These are phyloP conservation scores for Tolypocladium capitatum DNA, from an alignment of 2,329 filamentous ascomycete genomes.

Conservation along the genomic window DNA sequence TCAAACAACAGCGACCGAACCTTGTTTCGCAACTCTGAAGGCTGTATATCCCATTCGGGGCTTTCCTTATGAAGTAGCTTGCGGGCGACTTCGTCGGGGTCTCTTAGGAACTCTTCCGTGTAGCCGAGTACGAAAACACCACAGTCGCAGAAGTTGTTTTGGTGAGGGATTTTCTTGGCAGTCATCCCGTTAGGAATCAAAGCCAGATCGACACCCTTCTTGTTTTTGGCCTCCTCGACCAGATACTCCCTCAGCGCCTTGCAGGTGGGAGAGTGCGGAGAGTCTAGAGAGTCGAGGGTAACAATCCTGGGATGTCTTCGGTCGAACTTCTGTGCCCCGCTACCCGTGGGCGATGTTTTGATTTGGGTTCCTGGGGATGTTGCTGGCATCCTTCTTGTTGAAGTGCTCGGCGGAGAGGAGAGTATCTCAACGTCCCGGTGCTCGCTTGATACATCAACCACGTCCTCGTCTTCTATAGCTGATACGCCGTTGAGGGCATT, in stretches of 20 bases:
- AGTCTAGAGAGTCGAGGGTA: slow-evolving; percentile 75
- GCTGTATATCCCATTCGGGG: slow-evolving; percentile 38
- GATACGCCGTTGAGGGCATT: slow-evolving; percentile 32
- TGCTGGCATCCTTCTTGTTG: not conserved
- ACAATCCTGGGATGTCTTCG: slow-evolving; percentile 57
- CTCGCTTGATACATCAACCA: slow-evolving; percentile 2
- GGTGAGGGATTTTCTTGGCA: slow-evolving; percentile 61
- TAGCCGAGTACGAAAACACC: slow-evolving; percentile 81
- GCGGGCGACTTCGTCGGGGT: slow-evolving; percentile 57
- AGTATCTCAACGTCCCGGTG: not conserved
- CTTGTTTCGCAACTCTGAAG: slow-evolving; percentile 44
- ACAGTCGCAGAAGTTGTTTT: slow-evolving; percentile 80
- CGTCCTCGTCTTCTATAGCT: slow-evolving; percentile 5
- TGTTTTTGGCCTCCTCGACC: slow-evolving; percentile 52
- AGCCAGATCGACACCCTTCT: slow-evolving; percentile 34
- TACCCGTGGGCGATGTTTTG: slow-evolving; percentile 7
- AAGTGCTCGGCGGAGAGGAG: not conserved
- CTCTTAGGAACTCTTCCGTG: slow-evolving; percentile 63
- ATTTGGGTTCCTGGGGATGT: not conserved
- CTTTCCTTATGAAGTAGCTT: slow-evolving; percentile 50
- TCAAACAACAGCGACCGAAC: slow-evolving; percentile 54
- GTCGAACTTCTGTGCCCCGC: slow-evolving; percentile 17
- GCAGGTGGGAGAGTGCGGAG: slow-evolving; percentile 49
- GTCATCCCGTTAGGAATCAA: slow-evolving; percentile 40
- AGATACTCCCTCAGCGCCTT: slow-evolving; percentile 65